Base-by-base conservation (phyloP, 768 basidiomycete species). In the Russula sp. region DNA sequence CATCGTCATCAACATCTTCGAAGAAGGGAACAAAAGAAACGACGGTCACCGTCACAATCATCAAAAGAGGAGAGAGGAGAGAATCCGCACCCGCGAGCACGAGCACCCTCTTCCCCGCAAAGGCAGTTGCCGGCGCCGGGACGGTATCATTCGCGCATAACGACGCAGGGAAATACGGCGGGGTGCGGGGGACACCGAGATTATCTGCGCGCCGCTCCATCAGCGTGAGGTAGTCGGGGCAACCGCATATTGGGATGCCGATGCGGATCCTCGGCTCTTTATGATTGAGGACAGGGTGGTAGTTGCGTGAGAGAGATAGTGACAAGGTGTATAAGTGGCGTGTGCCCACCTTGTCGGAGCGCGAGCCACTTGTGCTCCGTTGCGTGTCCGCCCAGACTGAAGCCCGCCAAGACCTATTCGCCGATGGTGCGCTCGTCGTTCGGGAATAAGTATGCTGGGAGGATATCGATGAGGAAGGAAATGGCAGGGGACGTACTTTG, bases 351-450 rank as follows among this genome's bases (percentile, higher is more conserved):
- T 52, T 79, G 71, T 20, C 71, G 70, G 7, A 92, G 80, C 2
- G 80, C 77, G 34, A 89, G 79, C 92, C 93, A 95, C 0, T n/a
- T n/a, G n/a, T n/a, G n/a, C n/a, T n/a, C n/a, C n/a, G 89, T 80
- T 0, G 90, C 81, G 72, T 97, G 92, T 0, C 92, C 93, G 1
- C 93, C 94, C 0, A 97, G 82, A 65, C 88, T 90, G 68, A 88
- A 79, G 0, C 94, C 93, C 0, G 83, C 81, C 3, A 89, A 78
- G 14, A 84, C 84, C 87, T 88, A 97, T 61, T 84, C 80, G 7
- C 76, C 79, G 40, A 95, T 80, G 16, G 70, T 72, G 30, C 83
- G 79, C 67, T 92, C 86, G 13, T 76, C 84, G 14, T 75, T 67
- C 0, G 92, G 91, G 71, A 87, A 95, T 10, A 95, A 73, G 71